Evolutionary conservation across 2,329 filamentous ascomycete genomes (phyloP).

Genomic region (Tolypocladium sp.): DNA sequence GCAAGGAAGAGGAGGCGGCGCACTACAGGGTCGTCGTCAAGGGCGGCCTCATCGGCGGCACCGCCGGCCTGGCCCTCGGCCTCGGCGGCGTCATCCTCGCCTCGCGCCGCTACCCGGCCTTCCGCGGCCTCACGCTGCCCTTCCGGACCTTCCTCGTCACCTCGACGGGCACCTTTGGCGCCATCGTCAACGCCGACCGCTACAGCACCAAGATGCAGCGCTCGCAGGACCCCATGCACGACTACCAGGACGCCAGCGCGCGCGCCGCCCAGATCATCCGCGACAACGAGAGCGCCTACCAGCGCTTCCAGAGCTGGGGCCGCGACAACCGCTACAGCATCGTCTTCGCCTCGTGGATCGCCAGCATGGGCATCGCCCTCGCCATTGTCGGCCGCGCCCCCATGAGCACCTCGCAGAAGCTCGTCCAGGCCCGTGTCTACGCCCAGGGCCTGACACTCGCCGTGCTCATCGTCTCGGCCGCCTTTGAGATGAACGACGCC

Average conservation of each 20-base stretch:
- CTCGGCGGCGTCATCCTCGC: conserved; percentile 58
- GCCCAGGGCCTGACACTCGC: conserved; percentile 82
- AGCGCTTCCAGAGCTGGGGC: conserved; percentile 64
- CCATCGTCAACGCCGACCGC: conserved; percentile 84
- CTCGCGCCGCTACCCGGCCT: conserved; percentile 62
- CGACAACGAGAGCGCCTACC: conserved; percentile 43
- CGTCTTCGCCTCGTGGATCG: conserved; percentile 73
- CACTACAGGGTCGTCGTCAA: conserved; percentile 77
- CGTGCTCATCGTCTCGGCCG: conserved; percentile 73
- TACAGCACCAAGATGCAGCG: conserved; percentile 55
- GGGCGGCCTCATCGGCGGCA: conserved; percentile 68
- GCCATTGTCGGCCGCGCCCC: conserved; percentile 69
- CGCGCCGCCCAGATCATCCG: conserved; percentile 45
- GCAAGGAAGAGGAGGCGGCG: conserved; percentile 80
- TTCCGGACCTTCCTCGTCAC: conserved; percentile 87
- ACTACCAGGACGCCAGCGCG: conserved; percentile 56
- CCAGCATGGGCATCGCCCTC: conserved; percentile 67
- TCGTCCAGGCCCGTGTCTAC: conserved; percentile 91
- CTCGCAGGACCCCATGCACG: conserved; percentile 55
- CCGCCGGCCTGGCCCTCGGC: conserved; percentile 59
- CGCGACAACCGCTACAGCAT: conserved; percentile 78
- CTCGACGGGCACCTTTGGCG: conserved; percentile 71
- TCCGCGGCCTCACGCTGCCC: conserved; percentile 75
- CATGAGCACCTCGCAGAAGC: conserved; percentile 69
- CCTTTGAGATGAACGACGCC: conserved; percentile 72